Percentiles rank a stretch among this genome's conserved stretches.
Conservation (phyloP, 306 rosid species). For the Bauhinia variegata region DNA sequence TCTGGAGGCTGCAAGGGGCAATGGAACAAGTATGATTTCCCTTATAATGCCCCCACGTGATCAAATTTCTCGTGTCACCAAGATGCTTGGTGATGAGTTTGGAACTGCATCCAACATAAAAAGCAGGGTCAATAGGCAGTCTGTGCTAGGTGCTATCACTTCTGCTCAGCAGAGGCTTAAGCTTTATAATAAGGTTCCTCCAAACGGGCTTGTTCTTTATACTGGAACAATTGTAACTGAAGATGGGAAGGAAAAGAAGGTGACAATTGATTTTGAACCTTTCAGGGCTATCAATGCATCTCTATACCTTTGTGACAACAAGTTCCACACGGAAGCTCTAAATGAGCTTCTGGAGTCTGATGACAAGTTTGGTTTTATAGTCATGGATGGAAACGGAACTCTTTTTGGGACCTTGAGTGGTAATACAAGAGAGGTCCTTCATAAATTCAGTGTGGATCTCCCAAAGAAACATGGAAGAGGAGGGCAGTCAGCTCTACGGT, state of each 20-base stretch:
- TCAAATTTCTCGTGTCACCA: slow-evolving; percentile 85
- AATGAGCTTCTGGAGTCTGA: slow-evolving; percentile 85
- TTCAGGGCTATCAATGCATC: slow-evolving; percentile 88
- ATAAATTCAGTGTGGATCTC: slow-evolving; percentile 86
- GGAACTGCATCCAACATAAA: slow-evolving; percentile 93
- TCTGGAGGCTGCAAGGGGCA: slow-evolving; percentile 89
- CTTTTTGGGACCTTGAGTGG: slow-evolving; percentile 90
- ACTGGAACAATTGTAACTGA: slow-evolving; percentile 89
- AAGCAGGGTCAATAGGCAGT: slow-evolving; percentile 88
- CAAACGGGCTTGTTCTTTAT: slow-evolving; percentile 81
- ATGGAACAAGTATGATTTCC: slow-evolving; percentile 94
- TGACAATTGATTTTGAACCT: slow-evolving; percentile 87
- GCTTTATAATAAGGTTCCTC: slow-evolving; percentile 87
- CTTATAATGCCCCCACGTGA: slow-evolving; percentile 93
- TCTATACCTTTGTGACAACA: slow-evolving; percentile 87
- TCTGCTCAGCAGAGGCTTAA: slow-evolving; percentile 90
- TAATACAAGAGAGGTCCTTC: slow-evolving; percentile 86
- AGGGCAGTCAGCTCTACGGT: slow-evolving; percentile 89
- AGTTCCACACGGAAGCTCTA: slow-evolving; percentile 83
- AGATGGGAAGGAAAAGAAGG: slow-evolving; percentile 91
- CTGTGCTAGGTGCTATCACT: slow-evolving; percentile 86
- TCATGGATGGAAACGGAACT: slow-evolving; percentile 92
- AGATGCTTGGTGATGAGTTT: slow-evolving; percentile 94
- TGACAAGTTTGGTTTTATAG: slow-evolving; percentile 87
- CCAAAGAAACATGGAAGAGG: slow-evolving; percentile 96